Conservation (phyloP, 208 protist species). For the Trypanosoma melophagium region DNA sequence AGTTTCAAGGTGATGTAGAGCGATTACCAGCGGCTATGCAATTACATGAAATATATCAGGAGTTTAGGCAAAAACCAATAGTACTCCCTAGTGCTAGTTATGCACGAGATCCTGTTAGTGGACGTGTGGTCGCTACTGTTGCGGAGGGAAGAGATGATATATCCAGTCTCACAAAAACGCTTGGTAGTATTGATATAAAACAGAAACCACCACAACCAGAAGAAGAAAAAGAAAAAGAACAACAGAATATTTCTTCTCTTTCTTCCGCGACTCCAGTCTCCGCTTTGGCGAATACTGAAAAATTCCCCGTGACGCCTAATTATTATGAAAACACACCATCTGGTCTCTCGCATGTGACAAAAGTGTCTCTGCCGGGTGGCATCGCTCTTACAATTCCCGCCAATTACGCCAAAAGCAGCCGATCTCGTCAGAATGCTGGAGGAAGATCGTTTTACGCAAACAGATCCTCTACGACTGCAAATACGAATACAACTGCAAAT, state of each 20-base stretch:
- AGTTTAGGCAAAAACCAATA: conserved; percentile 65
- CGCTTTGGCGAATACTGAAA: conserved; percentile 5
- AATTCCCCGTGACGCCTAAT: neutral
- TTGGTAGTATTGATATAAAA: neutral
- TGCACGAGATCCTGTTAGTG: conserved; percentile 48
- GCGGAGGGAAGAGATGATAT: conserved; percentile 21
- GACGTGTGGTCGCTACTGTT: conserved; percentile 44
- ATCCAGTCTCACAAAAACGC: neutral
- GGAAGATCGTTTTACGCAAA: too few species aligned
- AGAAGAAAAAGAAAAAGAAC: too few species aligned
- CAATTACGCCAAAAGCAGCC: conserved; percentile 20
- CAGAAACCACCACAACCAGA: neutral
- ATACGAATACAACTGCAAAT: too few species aligned
- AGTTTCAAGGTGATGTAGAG: conserved; percentile 43
- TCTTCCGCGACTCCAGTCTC: neutral
- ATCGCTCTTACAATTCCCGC: conserved; percentile 11
- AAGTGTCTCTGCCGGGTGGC: neutral
- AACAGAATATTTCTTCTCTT: too few species aligned
- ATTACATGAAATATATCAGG: conserved; percentile 65
- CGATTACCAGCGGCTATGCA: conserved; percentile 26
- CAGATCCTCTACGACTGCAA: too few species aligned
- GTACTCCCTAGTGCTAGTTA: conserved; percentile 61
- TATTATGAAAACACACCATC: too few species aligned
- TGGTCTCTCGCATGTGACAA: neutral
- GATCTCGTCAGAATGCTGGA: neutral